A percentile compares a stretch with the other conserved stretches of the same genome.
Evolutionary conservation across 306 rosid species (phyloP).

Genomic region (Cucumis hystrix): DNA sequence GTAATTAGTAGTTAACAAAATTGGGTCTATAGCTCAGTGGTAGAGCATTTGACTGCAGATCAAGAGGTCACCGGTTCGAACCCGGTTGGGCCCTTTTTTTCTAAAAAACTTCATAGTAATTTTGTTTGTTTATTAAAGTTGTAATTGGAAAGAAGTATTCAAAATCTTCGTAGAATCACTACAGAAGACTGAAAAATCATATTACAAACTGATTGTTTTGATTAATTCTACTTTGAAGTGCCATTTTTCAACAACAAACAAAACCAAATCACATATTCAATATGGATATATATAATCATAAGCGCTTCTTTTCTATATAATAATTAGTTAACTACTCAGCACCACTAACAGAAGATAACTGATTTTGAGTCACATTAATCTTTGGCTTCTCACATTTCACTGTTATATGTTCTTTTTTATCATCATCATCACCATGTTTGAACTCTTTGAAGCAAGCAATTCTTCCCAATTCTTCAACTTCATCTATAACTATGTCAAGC

Average conservation of each 20-base stretch:
- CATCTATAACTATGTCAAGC: slow-evolving; percentile 67
- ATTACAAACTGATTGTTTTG: not conserved
- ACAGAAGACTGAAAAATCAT: not conserved
- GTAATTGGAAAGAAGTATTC: no score
- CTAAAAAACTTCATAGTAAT: no score
- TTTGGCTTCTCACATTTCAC: slow-evolving; percentile 43
- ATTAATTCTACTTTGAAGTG: not conserved
- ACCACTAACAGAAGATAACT: not conserved
- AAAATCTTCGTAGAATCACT: not conserved
- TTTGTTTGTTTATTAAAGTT: no score
- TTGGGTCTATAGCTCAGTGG: no score
- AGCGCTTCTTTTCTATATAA: not conserved
- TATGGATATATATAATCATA: not conserved
- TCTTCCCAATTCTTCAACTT: slow-evolving; percentile 77
- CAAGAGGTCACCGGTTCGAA: no score
- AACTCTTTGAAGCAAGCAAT: slow-evolving; percentile 66
- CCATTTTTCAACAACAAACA: not conserved
- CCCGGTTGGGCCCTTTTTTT: no score
- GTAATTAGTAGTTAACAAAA: no score
- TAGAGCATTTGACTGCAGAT: no score
- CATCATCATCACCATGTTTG: slow-evolving; percentile 32
- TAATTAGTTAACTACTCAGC: not conserved
- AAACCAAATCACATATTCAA: not conserved
- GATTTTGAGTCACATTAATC: not conserved
- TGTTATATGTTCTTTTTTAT: slow-evolving; percentile 19